These are phyloP conservation scores for Fistulinella cinereoalba DNA, from an alignment of 1,284 basidiomycete genomes.

Conservation along the genomic window DNA sequence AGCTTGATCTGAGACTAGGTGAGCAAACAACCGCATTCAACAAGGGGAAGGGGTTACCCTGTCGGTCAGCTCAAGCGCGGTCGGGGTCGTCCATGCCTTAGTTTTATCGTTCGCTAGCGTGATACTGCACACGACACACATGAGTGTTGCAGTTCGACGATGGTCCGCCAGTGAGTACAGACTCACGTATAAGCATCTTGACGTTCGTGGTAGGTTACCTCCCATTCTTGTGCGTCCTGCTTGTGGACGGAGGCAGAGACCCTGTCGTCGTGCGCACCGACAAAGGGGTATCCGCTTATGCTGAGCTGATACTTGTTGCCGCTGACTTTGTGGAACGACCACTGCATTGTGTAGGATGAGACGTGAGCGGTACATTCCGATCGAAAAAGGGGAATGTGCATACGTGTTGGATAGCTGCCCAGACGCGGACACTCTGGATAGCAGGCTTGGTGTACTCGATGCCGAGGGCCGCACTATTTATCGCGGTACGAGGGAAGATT, in stretches of 20 bases:
- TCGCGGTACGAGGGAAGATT: background rate
- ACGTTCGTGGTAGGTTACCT: background rate
- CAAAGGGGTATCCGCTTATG: background rate
- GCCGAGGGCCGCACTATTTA: background rate
- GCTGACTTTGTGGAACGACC: background rate
- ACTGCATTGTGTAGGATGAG: no score
- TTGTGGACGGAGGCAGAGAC: background rate
- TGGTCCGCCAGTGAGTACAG: no score
- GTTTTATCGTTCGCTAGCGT: background rate
- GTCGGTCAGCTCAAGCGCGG: background rate
- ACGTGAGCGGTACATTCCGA: background rate
- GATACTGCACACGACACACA: background rate
- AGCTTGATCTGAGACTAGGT: background rate
- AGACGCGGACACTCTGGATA: background rate
- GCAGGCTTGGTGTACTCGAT: background rate
- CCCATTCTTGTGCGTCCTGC: background rate
- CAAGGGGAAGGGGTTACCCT: background rate
- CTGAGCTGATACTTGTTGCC: background rate
- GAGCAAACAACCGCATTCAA: background rate
- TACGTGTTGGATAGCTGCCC: background rate
- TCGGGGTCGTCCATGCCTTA: background rate
- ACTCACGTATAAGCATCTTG: conserved; percentile 1
- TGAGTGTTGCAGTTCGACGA: background rate
- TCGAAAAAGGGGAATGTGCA: background rate
- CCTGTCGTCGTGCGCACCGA: background rate